phyloP scores from a whole-genome alignment of 2,329 filamentous ascomycete genomes.

The Onygenales sp. region DNA sequence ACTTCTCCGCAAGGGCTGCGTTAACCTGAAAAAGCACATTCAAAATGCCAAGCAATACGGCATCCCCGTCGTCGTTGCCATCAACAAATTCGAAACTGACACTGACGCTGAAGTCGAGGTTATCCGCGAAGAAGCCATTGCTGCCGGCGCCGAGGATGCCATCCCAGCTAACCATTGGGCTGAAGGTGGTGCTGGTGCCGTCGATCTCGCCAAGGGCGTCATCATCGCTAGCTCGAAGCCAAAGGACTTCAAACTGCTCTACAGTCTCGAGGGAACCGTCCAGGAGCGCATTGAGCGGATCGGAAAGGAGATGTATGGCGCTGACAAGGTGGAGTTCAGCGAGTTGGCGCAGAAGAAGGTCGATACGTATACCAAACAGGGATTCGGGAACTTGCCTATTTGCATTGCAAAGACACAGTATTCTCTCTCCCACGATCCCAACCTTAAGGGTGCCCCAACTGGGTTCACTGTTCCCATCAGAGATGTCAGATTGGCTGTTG shows the following conservation, averaged over 20 bases:
- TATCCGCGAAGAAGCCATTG: constrained; percentile 80
- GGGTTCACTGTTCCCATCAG: constrained; percentile 92
- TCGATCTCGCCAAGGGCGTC: constrained; percentile 81
- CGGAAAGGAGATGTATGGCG: constrained; percentile 89
- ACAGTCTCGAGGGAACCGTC: constrained; percentile 66
- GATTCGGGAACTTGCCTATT: constrained; percentile 85
- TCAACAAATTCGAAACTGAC: constrained; percentile 94
- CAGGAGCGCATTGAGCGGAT: constrained; percentile 88
- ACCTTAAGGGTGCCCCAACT: constrained; percentile 86
- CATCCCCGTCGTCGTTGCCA: constrained; percentile 87
- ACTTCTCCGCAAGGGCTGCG: constrained; percentile 76
- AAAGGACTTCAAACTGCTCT: constrained; percentile 81
- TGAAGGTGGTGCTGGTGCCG: constrained; percentile 79
- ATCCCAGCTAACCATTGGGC: constrained; percentile 96
- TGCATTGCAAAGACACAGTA: constrained; percentile 99
- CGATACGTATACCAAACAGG: constrained; percentile 85
- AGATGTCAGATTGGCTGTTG: constrained; percentile 87
- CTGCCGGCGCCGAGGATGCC: constrained; percentile 87
- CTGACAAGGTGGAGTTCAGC: constrained; percentile 79
- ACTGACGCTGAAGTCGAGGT: constrained; percentile 85
- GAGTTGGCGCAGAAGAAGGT: constrained; percentile 94
- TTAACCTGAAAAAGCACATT: constrained; percentile 95
- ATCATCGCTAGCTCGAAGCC: constrained; percentile 73
- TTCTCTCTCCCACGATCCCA: constrained; percentile 84
- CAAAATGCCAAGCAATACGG: constrained; percentile 81